A percentile compares a stretch with the other conserved stretches of the same genome.
These are phyloP conservation scores for Phascolomyces articulosus DNA, from an alignment of 371 early-diverging fungal genomes.

Conservation along the genomic window DNA sequence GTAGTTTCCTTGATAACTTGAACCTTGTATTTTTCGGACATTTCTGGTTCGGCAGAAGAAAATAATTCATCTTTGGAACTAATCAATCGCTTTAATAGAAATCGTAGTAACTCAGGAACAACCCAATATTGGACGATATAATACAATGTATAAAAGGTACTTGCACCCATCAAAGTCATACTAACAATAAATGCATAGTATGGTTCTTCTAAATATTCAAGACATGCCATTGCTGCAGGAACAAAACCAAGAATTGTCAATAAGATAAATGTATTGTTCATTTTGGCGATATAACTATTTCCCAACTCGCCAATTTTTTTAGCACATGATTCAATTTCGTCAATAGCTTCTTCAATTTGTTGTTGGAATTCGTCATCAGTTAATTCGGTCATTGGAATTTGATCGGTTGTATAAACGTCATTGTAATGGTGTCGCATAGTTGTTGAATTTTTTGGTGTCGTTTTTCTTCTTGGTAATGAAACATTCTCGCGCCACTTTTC, in stretches of 20 bases:
- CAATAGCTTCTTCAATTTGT: constrained; percentile 1
- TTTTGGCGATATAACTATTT: constrained; percentile 2
- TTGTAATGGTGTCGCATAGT: background rate
- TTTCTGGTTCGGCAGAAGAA: background rate
- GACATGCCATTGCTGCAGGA: constrained; percentile 8
- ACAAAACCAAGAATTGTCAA: constrained; percentile 5
- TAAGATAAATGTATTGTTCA: constrained; percentile 8
- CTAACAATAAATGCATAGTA: constrained; percentile 6
- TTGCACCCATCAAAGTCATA: background rate
- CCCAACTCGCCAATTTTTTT: constrained; percentile 7
- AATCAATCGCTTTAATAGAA: background rate
- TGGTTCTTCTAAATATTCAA: constrained; percentile 6
- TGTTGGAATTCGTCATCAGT: background rate
- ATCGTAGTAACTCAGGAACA: constrained; percentile 4
- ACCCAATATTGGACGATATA: constrained; percentile 11
- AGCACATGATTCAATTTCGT: constrained; percentile 1
- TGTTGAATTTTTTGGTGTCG: background rate
- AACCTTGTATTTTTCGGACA: background rate
- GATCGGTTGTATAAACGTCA: background rate
- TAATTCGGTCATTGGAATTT: background rate
- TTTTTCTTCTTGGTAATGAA: background rate
- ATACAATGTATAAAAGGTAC: background rate
- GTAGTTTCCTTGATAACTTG: background rate
- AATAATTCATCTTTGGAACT: background rate
- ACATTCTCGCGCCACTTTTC: background rate